Percentiles rank a stretch among this genome's conserved stretches.
These are phyloP conservation scores for Globisporangium heterothallicum DNA, from an alignment of 352 stramenopile species.

Conservation along the genomic window DNA sequence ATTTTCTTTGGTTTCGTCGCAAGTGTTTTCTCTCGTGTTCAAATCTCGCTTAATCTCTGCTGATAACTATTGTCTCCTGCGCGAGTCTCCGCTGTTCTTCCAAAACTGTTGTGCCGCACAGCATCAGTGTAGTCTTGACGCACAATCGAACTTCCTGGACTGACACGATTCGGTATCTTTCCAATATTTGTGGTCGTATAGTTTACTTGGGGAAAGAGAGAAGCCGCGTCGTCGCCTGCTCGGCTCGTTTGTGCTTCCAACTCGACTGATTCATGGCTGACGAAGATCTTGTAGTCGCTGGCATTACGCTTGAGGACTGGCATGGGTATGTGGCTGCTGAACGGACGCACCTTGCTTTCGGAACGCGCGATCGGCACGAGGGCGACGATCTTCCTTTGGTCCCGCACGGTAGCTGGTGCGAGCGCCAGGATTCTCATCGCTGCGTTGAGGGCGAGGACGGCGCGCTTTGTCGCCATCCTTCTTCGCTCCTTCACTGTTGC, in stretches of 20 bases:
- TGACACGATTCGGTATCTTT: neutral
- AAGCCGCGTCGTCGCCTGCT: too few relatives aligned
- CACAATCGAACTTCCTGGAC: too few relatives aligned
- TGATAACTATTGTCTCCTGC: too few relatives aligned
- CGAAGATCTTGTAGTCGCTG: neutral
- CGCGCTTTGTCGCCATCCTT: slow-evolving; percentile 23
- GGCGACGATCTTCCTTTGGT: slow-evolving; percentile 33
- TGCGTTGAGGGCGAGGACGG: slow-evolving; percentile 25
- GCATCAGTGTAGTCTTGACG: too few relatives aligned
- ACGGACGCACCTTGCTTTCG: slow-evolving; percentile 31
- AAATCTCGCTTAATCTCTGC: too few relatives aligned
- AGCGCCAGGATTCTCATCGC: slow-evolving; percentile 19
- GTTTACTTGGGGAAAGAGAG: neutral
- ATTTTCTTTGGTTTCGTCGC: slow-evolving; percentile 3
- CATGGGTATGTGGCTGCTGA: slow-evolving; percentile 18
- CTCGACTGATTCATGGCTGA: neutral
- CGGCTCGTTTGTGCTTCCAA: too few relatives aligned
- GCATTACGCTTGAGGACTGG: slow-evolving; percentile 16
- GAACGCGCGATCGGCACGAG: slow-evolving; percentile 29
- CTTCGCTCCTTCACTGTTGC: slow-evolving; percentile 8
- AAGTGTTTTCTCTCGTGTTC: slow-evolving; percentile 1
- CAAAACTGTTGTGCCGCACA: too few relatives aligned
- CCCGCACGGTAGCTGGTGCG: slow-evolving; percentile 14
- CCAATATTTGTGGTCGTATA: neutral
- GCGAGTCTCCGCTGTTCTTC: too few relatives aligned